Conservation (phyloP, 768 basidiomycete genomes). For the Mycena albidolilacea region DNA sequence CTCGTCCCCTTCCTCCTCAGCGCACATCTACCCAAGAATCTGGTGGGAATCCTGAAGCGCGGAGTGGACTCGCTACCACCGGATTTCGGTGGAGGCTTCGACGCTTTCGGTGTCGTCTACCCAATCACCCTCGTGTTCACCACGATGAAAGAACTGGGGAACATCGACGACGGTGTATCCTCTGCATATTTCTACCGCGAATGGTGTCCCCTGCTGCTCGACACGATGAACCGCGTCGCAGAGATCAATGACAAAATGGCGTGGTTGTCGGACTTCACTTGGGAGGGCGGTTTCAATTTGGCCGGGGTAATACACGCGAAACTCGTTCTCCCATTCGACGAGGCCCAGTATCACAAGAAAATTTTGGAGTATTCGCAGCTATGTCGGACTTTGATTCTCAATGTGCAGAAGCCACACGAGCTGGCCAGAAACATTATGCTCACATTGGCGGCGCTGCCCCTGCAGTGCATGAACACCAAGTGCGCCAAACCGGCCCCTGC, state of each 20-base stretch:
- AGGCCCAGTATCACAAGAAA: constrained; percentile 14
- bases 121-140: constrained; percentile 32
- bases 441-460: constrained; percentile 29
- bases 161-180: constrained; percentile 32
- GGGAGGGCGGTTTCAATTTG: constrained; percentile 7
- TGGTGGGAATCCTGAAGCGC: constrained; percentile 32
- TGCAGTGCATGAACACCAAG: constrained; percentile 26
- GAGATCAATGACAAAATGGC: constrained; percentile 23
- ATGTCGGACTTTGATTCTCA: constrained; percentile 14
- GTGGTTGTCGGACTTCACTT: neutral
- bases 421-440: constrained; percentile 32
- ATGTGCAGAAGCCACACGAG: constrained; percentile 27
- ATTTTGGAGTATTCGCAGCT: constrained; percentile 17
- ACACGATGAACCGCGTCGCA: constrained; percentile 23
- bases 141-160: constrained; percentile 1
- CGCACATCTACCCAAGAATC: constrained; percentile 34
- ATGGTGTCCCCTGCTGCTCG: constrained; percentile 30
- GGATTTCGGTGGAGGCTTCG: constrained; percentile 6
- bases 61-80: constrained; percentile 30
- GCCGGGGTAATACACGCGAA: constrained; percentile 29
- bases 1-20: constrained; percentile 32
- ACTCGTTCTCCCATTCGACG: constrained; percentile 35
- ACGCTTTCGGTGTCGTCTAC: constrained; percentile 26
- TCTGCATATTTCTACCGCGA: constrained; percentile 34
- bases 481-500: constrained; percentile 4